Conservation (phyloP, 306 rosid genomes). For the Glycine tomentella region DNA sequence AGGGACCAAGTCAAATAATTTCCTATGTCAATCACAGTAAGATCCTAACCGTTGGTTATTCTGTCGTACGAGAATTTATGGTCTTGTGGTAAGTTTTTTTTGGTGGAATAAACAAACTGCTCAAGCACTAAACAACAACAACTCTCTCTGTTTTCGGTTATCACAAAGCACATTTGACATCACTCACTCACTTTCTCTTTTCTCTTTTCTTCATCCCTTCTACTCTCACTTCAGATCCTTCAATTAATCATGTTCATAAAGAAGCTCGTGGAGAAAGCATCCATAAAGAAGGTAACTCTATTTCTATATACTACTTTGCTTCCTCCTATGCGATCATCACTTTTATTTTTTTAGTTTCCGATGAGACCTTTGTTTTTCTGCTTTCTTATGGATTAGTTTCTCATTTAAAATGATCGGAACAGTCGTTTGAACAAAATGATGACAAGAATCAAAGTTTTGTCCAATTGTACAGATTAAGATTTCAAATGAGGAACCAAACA, state of each 20-base stretch:
- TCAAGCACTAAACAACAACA: background rate
- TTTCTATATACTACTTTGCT: background rate
- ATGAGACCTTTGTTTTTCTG: background rate
- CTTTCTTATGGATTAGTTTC: background rate
- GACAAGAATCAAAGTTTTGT: background rate
- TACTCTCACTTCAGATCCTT: slow-evolving; percentile 28
- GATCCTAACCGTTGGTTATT: slow-evolving; percentile 43
- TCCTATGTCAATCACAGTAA: background rate
- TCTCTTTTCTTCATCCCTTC: background rate
- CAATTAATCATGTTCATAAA: slow-evolving; percentile 68
- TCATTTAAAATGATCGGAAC: background rate
- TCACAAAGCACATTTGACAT: slow-evolving; percentile 56
- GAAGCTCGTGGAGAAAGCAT: slow-evolving; percentile 88
- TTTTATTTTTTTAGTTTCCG: background rate
- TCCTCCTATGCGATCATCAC: background rate
- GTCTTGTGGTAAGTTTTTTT: background rate
- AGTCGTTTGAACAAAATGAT: background rate
- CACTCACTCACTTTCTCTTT: background rate
- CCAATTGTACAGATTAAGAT: background rate
- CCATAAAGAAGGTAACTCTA: slow-evolving; percentile 67
- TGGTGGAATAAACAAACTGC: slow-evolving; percentile 51
- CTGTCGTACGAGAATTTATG: background rate
- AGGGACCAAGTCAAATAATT: slow-evolving; percentile 40
- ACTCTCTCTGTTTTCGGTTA: slow-evolving; percentile 53
- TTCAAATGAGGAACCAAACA: background rate